Conservation (phyloP, 2,329 filamentous ascomycete genomes). For the Claviceps capensis region DNA sequence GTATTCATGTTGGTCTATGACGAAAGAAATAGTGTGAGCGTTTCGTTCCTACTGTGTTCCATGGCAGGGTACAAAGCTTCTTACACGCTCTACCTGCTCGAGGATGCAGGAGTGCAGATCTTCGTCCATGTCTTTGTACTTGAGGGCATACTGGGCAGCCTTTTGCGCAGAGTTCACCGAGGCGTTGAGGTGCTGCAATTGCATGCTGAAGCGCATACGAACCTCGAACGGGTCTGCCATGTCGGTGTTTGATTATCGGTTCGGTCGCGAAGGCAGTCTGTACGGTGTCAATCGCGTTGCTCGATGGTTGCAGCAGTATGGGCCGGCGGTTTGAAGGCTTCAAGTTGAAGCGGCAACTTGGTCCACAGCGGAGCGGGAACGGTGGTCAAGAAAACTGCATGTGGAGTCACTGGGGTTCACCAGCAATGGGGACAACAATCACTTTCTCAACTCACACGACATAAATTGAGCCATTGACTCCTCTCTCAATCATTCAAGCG, state of each 20-base stretch:
- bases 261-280: too few species aligned
- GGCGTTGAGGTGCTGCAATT: conserved; percentile 82
- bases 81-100: conserved; percentile 77
- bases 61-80: not conserved
- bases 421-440: too few species aligned
- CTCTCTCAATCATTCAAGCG: not conserved
- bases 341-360: too few species aligned
- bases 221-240: conserved; percentile 90
- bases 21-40: not conserved
- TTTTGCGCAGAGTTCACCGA: conserved; percentile 82
- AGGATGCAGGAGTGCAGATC: conserved; percentile 95
- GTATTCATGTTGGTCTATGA: conserved; percentile 84
- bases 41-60: not conserved
- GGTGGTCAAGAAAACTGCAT: too few species aligned
- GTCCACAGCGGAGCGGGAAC: too few species aligned
- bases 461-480: not conserved
- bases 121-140: conserved; percentile 88
- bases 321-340: too few species aligned
- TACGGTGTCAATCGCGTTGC: too few species aligned
- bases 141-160: conserved; percentile 87
- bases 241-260: not conserved
- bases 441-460: not conserved
- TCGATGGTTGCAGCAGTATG: too few species aligned
- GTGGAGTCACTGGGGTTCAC: too few species aligned
- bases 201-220: conserved; percentile 87